phyloP scores from a whole-genome alignment of 2,329 filamentous ascomycete species.

The Beauveria sp. region DNA sequence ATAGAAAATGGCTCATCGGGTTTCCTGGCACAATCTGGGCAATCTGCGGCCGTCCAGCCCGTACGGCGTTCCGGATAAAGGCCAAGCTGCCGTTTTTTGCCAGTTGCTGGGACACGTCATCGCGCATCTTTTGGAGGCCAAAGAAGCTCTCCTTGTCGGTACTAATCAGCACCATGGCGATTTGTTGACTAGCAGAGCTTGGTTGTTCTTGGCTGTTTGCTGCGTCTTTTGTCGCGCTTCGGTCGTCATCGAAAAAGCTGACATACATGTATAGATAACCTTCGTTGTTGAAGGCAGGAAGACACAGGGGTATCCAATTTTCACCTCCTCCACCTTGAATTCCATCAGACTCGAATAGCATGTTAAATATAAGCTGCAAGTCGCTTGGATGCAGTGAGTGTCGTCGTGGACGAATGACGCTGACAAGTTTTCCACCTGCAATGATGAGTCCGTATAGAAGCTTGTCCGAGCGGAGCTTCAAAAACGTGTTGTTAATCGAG shows the following conservation, averaged over 20 bases:
- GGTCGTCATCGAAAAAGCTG: constrained; percentile 70
- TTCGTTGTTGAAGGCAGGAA: constrained; percentile 94
- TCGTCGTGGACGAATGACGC: constrained; percentile 86
- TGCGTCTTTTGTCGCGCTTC: constrained; percentile 22
- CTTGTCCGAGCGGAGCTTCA: constrained; percentile 69
- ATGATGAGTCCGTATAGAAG: constrained; percentile 91
- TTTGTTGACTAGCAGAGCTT: constrained; percentile 55
- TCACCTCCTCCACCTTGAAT: constrained; percentile 87
- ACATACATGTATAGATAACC: constrained; percentile 99
- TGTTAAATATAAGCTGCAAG: constrained; percentile 95
- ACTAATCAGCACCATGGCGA: constrained; percentile 90
- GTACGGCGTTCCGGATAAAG: constrained; percentile 64
- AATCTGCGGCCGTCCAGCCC: constrained; percentile 61
- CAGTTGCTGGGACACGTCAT: constrained; percentile 59
- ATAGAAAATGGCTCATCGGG: constrained; percentile 83
- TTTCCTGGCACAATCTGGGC: constrained; percentile 74
- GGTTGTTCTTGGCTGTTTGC: constrained; percentile 49
- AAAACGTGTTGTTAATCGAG: constrained; percentile 76
- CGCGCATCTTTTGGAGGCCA: constrained; percentile 67
- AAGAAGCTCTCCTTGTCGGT: constrained; percentile 92
- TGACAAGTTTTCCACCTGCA: constrained; percentile 85
- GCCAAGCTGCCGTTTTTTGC: constrained; percentile 67
- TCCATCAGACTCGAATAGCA: constrained; percentile 93
- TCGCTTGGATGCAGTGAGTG: constrained; percentile 95
- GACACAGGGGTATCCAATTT: constrained; percentile 93